These are phyloP conservation scores for Plasmopara muralis DNA, from an alignment of 352 stramenopile species.

Conservation along the genomic window DNA sequence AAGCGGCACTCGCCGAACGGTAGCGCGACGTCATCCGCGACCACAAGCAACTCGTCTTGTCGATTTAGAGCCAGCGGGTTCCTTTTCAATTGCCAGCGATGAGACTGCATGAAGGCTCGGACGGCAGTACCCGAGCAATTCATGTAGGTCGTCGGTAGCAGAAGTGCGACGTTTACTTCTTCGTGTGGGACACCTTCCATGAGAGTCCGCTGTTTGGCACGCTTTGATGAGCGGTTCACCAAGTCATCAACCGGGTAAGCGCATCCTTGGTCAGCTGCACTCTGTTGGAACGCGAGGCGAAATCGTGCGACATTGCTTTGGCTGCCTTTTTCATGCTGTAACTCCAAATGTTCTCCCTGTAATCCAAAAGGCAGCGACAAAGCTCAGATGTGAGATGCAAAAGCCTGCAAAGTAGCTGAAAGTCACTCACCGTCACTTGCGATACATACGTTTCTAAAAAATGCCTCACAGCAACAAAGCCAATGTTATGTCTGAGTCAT, in stretches of 20 bases:
- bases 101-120: slow-evolving; percentile 68
- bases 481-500: slow-evolving; percentile 73
- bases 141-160: slow-evolving; percentile 81
- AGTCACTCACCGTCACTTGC: slow-evolving; percentile 45
- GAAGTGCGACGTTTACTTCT: slow-evolving; percentile 64
- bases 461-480: slow-evolving; percentile 50
- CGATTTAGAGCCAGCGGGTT: slow-evolving; percentile 72
- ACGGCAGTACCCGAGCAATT: slow-evolving; percentile 77
- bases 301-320: slow-evolving; percentile 67
- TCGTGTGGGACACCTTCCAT: slow-evolving; percentile 67
- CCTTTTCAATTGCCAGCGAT: slow-evolving; percentile 81
- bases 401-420: neutral
- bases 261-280: slow-evolving; percentile 31
- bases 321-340: slow-evolving; percentile 49
- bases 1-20: slow-evolving; percentile 80
- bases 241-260: slow-evolving; percentile 58
- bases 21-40: slow-evolving; percentile 74
- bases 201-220: slow-evolving; percentile 68
- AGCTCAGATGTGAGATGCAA: neutral
- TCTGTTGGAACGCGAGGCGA: slow-evolving; percentile 54
- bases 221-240: slow-evolving; percentile 65
- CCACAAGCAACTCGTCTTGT: slow-evolving; percentile 79
- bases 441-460: slow-evolving; percentile 64
- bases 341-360: slow-evolving; percentile 37
- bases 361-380: neutral